Evolutionary conservation across 1,139 yeast species (phyloP).

Genomic region (Candida frijolesensis): DNA sequence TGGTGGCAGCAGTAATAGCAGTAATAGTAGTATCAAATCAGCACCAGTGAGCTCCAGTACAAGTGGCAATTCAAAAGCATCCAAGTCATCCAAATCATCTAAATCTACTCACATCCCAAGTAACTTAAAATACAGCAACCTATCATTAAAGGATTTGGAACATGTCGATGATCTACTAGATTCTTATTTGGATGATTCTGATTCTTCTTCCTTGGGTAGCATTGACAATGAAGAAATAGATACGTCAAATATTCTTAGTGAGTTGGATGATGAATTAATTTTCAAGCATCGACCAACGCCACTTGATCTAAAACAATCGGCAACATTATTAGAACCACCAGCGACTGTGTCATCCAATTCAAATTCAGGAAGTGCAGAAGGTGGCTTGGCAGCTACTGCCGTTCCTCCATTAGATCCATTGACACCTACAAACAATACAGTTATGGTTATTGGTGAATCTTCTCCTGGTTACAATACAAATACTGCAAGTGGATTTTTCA

Average conservation of each 20-base stretch:
- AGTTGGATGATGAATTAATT: slow-evolving; percentile 2
- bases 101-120: not conserved
- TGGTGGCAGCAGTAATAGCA: slow-evolving; percentile 4
- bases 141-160: slow-evolving; percentile 28
- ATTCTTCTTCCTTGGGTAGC: slow-evolving; percentile 37
- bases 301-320: slow-evolving; percentile 13
- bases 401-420: slow-evolving; percentile 1
- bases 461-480: slow-evolving; percentile 33
- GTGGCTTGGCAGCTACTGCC: not conserved
- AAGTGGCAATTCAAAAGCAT: not conserved
- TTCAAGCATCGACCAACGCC: slow-evolving; percentile 18
- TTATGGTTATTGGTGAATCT: slow-evolving; percentile 37
- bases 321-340: not conserved
- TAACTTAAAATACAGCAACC: slow-evolving; percentile 3
- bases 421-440: slow-evolving; percentile 24
- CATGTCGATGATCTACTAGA: slow-evolving; percentile 49
- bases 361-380: slow-evolving; percentile 8
- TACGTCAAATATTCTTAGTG: slow-evolving; percentile 17
- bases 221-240: slow-evolving; percentile 20
- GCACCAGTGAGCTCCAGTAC: slow-evolving; percentile 3
- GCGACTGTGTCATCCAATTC: not conserved
- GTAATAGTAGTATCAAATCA: slow-evolving; percentile 15
- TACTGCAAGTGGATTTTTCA: slow-evolving; percentile 23
- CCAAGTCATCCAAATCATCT: slow-evolving; percentile 1
- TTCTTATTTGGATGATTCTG: slow-evolving; percentile 46